Conservation (phyloP, 148 eudicot genomes). For the Cornus controversa region DNA sequence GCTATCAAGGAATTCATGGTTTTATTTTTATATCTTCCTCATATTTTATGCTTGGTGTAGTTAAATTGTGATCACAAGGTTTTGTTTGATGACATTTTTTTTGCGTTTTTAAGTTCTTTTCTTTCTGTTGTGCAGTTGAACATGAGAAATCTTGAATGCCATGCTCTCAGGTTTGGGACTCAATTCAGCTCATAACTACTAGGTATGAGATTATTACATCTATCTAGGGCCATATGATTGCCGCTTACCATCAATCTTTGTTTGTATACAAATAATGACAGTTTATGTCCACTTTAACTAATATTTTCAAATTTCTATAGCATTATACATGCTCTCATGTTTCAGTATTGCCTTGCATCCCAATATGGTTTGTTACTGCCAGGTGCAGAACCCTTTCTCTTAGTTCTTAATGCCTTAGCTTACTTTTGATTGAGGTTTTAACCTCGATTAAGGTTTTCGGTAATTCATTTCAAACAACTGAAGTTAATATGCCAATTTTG, state of each 20-base stretch:
- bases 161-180: slow-evolving; percentile 77
- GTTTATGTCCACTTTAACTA: background rate
- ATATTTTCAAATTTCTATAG: no score
- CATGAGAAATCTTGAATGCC: slow-evolving; percentile 85
- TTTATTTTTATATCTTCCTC: background rate
- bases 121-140: slow-evolving; percentile 58
- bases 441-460: background rate
- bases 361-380: no score
- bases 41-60: background rate
- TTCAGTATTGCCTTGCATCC: no score
- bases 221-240: slow-evolving; percentile 6
- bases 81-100: slow-evolving; percentile 17
- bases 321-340: no score
- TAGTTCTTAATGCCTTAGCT: background rate
- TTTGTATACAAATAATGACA: background rate
- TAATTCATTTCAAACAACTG: background rate
- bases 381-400: background rate
- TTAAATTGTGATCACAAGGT: background rate
- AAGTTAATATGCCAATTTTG: background rate
- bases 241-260: background rate
- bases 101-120: slow-evolving; percentile 4
- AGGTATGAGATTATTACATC: slow-evolving; percentile 19
- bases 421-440: background rate
- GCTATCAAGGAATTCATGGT: background rate
- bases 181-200: slow-evolving; percentile 43